Evolutionary conservation across 495 filamentous ascomycete species (phyloP).

Genomic region (Clohesyomyces aquaticus): DNA sequence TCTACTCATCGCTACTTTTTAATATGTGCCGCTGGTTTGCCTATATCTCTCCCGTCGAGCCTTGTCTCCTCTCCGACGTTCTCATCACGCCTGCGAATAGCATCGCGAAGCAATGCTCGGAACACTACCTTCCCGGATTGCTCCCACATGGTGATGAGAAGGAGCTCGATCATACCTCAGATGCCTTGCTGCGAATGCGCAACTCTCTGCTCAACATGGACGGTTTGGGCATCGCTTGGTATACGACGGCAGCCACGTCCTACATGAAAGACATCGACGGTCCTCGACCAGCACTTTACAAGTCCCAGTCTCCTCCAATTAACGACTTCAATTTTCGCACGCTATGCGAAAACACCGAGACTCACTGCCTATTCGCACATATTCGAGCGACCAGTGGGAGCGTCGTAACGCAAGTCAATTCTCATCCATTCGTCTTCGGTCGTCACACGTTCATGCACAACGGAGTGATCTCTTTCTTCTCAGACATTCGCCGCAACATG

Average conservation of each 20-base stretch:
- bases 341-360: constrained; percentile 52
- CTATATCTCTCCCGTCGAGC: constrained; percentile 47
- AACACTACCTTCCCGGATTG: constrained; percentile 56
- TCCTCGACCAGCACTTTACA: constrained; percentile 53
- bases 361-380: constrained; percentile 51
- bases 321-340: constrained; percentile 55
- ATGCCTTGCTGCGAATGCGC: constrained; percentile 48
- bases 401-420: constrained; percentile 53
- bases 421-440: constrained; percentile 58
- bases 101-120: constrained; percentile 53
- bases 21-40: constrained; percentile 48
- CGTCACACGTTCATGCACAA: constrained; percentile 57
- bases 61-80: constrained; percentile 48
- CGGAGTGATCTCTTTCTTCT: constrained; percentile 52
- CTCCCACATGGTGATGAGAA: constrained; percentile 49
- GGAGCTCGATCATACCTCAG: constrained; percentile 42
- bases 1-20: neutral
- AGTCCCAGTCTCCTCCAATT: constrained; percentile 52
- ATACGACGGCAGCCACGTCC: constrained; percentile 44
- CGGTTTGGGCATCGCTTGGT: constrained; percentile 55
- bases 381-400: constrained; percentile 53
- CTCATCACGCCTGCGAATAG: constrained; percentile 49
- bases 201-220: constrained; percentile 57
- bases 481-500: constrained; percentile 49
- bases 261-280: constrained; percentile 42